Evolutionary conservation across 2,329 filamentous ascomycete species (phyloP).

Genomic region (Trichoderma sp.): DNA sequence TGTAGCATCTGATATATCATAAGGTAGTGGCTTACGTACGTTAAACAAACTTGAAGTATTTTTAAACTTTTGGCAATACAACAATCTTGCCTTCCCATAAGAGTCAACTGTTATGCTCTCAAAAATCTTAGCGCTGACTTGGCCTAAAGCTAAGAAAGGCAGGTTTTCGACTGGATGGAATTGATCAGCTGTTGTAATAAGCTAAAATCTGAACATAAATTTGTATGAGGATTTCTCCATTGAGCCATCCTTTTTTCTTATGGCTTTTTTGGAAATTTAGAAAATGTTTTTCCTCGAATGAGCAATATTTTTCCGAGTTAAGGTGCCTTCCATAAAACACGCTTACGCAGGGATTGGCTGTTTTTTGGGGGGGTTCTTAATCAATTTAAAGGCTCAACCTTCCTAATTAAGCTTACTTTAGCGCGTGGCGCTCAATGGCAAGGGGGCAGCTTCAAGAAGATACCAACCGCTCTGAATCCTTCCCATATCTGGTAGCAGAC

Average conservation of each 20-base stretch:
- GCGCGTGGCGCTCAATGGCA: neutral
- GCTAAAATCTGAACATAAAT: neutral
- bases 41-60: no score
- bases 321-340: neutral
- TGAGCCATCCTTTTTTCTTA: neutral
- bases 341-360: neutral
- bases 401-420: conserved; percentile 13
- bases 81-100: neutral
- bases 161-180: neutral
- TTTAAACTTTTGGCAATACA: neutral
- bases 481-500: neutral
- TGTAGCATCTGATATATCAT: no score
- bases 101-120: neutral
- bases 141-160: neutral
- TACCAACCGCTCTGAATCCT: neutral
- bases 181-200: neutral
- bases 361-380: neutral
- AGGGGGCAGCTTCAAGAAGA: neutral
- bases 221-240: neutral
- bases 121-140: neutral
- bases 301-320: neutral
- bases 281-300: neutral
- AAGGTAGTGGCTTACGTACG: no score
- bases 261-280: neutral
- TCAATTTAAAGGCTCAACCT: neutral